Evolutionary conservation across 352 stramenopile species (phyloP).

Genomic region (Thalassiosira ordinaria): DNA sequence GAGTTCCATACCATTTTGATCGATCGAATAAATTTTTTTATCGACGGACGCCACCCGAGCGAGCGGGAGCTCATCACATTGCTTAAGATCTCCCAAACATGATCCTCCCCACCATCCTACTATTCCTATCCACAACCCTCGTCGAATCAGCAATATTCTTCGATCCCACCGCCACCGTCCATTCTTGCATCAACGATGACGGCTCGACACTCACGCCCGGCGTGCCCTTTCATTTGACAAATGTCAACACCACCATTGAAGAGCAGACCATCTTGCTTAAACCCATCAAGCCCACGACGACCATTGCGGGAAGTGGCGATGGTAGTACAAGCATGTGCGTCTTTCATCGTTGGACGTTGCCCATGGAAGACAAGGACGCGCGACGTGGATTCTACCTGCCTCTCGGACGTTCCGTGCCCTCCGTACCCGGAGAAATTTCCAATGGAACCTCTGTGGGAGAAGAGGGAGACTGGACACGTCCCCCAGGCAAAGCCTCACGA

Average conservation of each 20-base stretch:
- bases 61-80: too few species aligned
- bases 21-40: too few species aligned
- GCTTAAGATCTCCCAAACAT: too few species aligned
- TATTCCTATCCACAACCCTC: too few species aligned
- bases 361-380: conserved; percentile 25
- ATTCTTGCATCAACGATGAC: conserved; percentile 1
- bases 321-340: conserved; percentile 23
- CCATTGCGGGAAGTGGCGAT: not conserved
- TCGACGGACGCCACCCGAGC: too few species aligned
- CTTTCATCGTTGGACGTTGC: conserved; percentile 26
- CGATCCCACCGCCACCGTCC: conserved; percentile 16
- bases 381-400: conserved; percentile 34
- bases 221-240: not conserved
- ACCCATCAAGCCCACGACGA: not conserved
- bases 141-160: conserved; percentile 55
- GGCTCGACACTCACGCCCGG: not conserved
- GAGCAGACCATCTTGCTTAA: conserved; percentile 9
- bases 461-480: conserved; percentile 11
- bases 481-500: not conserved
- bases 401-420: conserved; percentile 18
- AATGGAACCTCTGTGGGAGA: not conserved
- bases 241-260: not conserved
- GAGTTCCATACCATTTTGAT: too few species aligned
- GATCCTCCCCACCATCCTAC: too few species aligned
- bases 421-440: conserved; percentile 13